Percentiles rank a stretch among this genome's conserved stretches.
These are phyloP conservation scores for Dalbergia oliveri DNA, from an alignment of 306 rosid species.

Conservation along the genomic window DNA sequence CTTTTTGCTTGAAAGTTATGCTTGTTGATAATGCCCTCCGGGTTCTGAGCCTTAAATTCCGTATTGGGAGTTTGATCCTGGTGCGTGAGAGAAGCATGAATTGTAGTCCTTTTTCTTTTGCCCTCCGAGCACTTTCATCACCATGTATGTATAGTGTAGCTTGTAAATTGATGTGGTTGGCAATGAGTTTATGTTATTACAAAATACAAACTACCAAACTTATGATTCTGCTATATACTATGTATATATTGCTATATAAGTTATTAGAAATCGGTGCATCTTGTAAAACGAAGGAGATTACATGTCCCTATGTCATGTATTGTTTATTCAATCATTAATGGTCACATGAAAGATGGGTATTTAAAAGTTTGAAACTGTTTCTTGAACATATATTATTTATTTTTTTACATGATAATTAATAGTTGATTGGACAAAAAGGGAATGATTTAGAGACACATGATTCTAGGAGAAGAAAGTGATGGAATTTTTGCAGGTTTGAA, in stretches of 20 bases:
- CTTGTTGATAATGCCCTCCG: conserved; percentile 39
- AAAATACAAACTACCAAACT: neutral
- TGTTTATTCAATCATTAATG: too few species aligned
- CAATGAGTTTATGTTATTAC: conserved; percentile 8
- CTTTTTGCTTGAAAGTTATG: conserved; percentile 48
- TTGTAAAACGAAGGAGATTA: too few species aligned
- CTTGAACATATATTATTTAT: too few species aligned
- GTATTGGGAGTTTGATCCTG: conserved; percentile 39
- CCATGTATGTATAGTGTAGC: conserved; percentile 34
- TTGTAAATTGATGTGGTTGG: conserved; percentile 36
- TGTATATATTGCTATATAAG: neutral
- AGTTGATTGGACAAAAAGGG: too few species aligned
- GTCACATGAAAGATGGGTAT: too few species aligned
- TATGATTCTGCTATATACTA: conserved; percentile 3
- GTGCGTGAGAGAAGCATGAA: neutral
- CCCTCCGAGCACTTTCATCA: conserved; percentile 31
- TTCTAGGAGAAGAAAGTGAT: too few species aligned
- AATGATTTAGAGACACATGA: too few species aligned
- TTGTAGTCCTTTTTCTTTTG: conserved; percentile 20
- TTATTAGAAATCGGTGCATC: neutral
- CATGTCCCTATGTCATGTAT: too few species aligned
- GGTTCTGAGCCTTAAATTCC: conserved; percentile 22
- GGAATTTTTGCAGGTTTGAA: too few species aligned
- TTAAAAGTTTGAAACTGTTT: too few species aligned
- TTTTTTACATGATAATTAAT: too few species aligned